Base-by-base conservation (phyloP, 768 basidiomycete species). In the Amanita polypyramis region DNA sequence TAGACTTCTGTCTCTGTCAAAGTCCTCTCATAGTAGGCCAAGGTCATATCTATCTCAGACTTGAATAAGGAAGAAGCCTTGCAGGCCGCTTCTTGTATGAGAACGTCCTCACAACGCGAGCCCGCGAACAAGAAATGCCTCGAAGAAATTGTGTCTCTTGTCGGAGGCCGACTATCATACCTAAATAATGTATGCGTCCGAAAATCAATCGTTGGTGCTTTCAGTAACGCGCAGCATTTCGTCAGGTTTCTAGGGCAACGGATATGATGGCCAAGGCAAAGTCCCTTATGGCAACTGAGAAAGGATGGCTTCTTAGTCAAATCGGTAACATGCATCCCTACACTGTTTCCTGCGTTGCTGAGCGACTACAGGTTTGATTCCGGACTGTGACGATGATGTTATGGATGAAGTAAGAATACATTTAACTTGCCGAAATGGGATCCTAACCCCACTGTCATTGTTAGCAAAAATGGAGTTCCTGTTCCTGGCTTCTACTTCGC, bases 161-260 rank as follows among this genome's bases (percentile, higher is more conserved):
- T 90, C 35, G 90, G 92, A 3, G 91, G 93, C 0, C 69, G 92
- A 35, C 72, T 91, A 10, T 75, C 84, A n/a, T 86, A 82, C 62
- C 64, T 96, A 30, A 79, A 76, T 52, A 80, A 79, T 62, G 73
- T 75, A 43, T 39, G 53, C 47, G 21, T 9, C 19, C 21, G 19
- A 20, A 30, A 27, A 27, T 27, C 25, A 27, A 32, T 36, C 15
- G 9, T 5, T 19, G 45, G 14, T 33, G 9, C 19, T 20, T 15
- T 41, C 25, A 8, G 14, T 38, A 42, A 15, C 17, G 43, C 17
- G 44, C 8, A 20, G 23, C 23, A 10, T 3, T 44, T 35, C 38
- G 20, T 14, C 20, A 75, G 72, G 70, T 80, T 5, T 74, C 82
- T 3, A 76, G 73, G 53, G 64, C 79, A 7, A 65, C 66, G 29